Percentiles rank a stretch among this genome's conserved stretches.
Evolutionary conservation across 73 alveolate species (phyloP).

Genomic region (Breviolum minutum): DNA sequence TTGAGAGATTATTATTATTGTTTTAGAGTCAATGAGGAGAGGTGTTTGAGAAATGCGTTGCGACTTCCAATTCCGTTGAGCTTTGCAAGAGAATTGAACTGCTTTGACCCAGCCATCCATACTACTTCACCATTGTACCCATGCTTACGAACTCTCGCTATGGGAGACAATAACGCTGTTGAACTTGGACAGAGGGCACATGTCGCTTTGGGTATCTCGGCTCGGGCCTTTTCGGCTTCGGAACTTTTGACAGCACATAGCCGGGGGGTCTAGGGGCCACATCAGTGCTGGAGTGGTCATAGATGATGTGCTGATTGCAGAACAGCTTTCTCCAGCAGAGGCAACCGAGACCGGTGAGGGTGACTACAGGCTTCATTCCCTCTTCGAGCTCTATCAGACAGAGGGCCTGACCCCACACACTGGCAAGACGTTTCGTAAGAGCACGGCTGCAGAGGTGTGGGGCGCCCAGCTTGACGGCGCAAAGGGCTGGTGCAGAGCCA

Average conservation of each 20-base stretch:
- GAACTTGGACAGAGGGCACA: background rate
- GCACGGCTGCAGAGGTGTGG: background rate
- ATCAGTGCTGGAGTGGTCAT: background rate
- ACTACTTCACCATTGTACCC: background rate
- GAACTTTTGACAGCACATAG: background rate
- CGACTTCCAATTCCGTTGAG: too few species aligned
- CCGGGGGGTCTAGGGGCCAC: background rate
- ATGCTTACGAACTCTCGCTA: background rate
- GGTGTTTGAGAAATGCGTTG: background rate
- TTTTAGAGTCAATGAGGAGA: background rate
- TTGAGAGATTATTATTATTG: constrained; percentile 21
- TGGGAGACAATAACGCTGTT: constrained; percentile 23
- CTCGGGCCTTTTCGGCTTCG: background rate
- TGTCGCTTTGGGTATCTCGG: background rate
- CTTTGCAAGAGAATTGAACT: background rate
- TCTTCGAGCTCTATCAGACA: background rate
- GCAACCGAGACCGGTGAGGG: background rate
- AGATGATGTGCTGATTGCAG: background rate
- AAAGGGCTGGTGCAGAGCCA: background rate
- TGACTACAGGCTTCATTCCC: background rate
- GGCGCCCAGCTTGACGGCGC: background rate
- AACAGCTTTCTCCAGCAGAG: too few species aligned
- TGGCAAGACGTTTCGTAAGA: background rate
- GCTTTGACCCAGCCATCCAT: background rate
- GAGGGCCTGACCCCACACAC: background rate